Evolutionary conservation across 768 basidiomycete species (phyloP).

Genomic region (Tulasnella sp.): DNA sequence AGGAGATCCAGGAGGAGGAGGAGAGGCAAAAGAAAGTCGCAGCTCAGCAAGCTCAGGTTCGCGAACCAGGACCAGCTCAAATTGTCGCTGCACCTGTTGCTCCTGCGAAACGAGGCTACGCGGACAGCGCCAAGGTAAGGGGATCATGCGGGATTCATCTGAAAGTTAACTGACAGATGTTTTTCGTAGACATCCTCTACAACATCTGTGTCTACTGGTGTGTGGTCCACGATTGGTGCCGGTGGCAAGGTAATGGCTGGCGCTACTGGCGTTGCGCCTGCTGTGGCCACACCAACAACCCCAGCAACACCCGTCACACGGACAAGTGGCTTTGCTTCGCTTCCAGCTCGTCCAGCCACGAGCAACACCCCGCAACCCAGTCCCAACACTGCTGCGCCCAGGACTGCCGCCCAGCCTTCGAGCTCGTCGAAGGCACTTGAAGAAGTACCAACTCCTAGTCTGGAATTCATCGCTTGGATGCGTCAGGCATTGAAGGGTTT

Average conservation of each 20-base stretch:
- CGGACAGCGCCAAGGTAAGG: conserved; percentile 47
- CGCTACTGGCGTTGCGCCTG: conserved; percentile 25
- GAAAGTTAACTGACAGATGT: not conserved
- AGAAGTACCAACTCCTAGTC: conserved; percentile 52
- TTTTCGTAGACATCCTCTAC: conserved; percentile 13
- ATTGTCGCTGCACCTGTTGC: not conserved
- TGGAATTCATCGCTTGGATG: conserved; percentile 90
- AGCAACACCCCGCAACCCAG: conserved; percentile 20
- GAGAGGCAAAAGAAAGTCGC: conserved; percentile 63
- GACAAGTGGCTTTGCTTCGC: conserved; percentile 25
- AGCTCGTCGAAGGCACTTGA: conserved; percentile 37
- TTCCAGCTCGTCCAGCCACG: conserved; percentile 29
- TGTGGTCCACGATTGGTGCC: conserved; percentile 82
- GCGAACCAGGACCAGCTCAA: conserved; percentile 20
- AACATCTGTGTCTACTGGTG: conserved; percentile 26
- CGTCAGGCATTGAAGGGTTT: conserved; percentile 66
- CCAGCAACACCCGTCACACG: conserved; percentile 32
- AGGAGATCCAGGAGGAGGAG: conserved; percentile 98
- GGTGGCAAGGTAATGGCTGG: conserved; percentile 44
- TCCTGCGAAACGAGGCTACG: conserved; percentile 54
- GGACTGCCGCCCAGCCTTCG: conserved; percentile 15
- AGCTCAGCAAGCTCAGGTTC: conserved; percentile 42
- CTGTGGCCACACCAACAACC: conserved; percentile 26
- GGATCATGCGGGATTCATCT: conserved; percentile 18
- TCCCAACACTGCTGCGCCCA: conserved; percentile 3